phyloP scores from a whole-genome alignment of 768 basidiomycete species.

The Pleurotus djamor region DNA sequence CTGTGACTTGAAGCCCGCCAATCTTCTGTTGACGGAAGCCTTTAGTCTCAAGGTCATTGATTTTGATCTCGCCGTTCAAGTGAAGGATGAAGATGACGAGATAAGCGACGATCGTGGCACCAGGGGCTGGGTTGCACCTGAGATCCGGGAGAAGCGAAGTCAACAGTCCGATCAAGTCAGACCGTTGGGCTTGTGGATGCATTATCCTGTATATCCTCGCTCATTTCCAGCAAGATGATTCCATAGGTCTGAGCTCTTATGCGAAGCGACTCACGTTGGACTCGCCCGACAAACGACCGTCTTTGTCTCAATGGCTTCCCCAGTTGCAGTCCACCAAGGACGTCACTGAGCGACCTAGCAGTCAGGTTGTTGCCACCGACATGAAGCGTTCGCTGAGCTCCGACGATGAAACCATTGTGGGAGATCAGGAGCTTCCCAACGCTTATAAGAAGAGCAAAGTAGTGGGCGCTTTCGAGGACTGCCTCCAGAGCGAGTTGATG shows the following conservation, averaged over 20 bases:
- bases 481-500: too few species aligned
- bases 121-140: conserved; percentile 8
- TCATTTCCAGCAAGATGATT: background rate
- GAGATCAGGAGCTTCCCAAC: too few species aligned
- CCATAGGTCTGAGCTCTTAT: background rate
- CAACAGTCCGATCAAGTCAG: conserved; percentile 10
- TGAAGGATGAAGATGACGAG: conserved; percentile 4
- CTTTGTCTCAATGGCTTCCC: conserved; percentile 5
- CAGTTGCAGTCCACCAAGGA: background rate
- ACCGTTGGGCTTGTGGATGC: conserved; percentile 10
- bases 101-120: conserved; percentile 5
- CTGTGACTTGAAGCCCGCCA: conserved; percentile 83
- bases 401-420: too few species aligned
- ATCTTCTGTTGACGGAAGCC: conserved; percentile 67
- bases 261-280: conserved; percentile 2
- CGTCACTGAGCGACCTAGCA: background rate
- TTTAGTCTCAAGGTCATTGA: conserved; percentile 67
- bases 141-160: background rate
- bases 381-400: too few species aligned
- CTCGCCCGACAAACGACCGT: conserved; percentile 4
- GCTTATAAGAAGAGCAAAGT: too few species aligned
- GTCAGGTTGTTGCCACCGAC: background rate
- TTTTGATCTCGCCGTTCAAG: conserved; percentile 8
- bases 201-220: conserved; percentile 6
- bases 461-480: too few species aligned